A percentile compares a stretch with the other conserved stretches of the same genome.
Conservation (phyloP, 768 basidiomycete species). For the Pulveroboletus sp. region DNA sequence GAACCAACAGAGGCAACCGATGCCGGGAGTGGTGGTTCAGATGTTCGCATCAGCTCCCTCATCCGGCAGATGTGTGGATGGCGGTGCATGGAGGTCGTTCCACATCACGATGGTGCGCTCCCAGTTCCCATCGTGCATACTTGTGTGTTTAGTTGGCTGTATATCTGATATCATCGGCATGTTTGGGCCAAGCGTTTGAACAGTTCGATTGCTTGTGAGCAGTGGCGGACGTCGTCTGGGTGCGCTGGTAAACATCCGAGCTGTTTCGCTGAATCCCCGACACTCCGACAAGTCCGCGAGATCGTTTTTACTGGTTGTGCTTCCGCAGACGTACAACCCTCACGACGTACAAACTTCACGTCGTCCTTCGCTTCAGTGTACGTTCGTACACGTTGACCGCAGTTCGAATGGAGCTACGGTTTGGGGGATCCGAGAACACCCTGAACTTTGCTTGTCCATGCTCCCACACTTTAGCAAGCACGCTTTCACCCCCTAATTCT, state of each 20-base stretch:
- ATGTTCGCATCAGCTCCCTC: background rate
- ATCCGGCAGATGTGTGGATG: conserved; percentile 6
- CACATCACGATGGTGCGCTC: conserved; percentile 3
- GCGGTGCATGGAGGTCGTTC: conserved; percentile 1
- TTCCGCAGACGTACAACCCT: background rate
- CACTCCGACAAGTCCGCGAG: conserved; percentile 11
- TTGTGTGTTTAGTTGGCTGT: conserved; percentile 10
- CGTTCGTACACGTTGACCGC: background rate
- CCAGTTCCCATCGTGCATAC: conserved; percentile 3
- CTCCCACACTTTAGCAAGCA: background rate
- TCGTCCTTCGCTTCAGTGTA: background rate
- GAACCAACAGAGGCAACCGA: background rate
- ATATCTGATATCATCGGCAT: conserved; percentile 14
- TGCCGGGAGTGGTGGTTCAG: background rate
- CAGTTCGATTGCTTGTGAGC: conserved; percentile 10
- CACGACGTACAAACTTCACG: background rate
- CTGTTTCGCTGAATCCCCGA: background rate
- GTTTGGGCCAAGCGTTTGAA: conserved; percentile 12
- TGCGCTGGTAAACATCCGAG: background rate
- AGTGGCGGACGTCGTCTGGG: background rate
- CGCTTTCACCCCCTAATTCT: background rate
- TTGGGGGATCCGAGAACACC: background rate
- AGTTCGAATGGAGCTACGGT: background rate
- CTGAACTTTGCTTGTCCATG: background rate
- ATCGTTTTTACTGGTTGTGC: no score